These are phyloP conservation scores for Glaciozyma antarctica DNA, from an alignment of 768 basidiomycete genomes.

Conservation along the genomic window DNA sequence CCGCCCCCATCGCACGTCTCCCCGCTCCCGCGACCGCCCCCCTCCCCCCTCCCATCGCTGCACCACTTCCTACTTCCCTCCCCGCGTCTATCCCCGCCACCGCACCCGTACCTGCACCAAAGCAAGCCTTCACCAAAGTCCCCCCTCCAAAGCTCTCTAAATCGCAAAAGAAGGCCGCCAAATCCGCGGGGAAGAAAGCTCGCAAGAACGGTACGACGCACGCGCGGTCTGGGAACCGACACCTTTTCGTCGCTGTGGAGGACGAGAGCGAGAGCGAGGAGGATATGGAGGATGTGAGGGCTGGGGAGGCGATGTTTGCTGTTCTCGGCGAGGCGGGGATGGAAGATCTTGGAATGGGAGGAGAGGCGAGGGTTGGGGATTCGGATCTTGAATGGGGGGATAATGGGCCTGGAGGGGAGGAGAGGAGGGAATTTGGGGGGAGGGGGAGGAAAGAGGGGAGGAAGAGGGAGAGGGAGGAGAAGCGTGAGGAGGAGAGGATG, in stretches of 20 bases:
- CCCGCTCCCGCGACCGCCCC: not conserved
- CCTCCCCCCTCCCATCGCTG: not conserved
- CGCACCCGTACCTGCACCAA: not conserved
- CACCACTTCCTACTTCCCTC: not conserved
- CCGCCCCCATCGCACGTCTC: not conserved
- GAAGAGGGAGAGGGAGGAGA: slow-evolving; percentile 11
- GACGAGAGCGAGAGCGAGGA: slow-evolving; percentile 4
- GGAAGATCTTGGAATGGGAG: not conserved
- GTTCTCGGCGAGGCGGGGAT: slow-evolving; percentile 2
- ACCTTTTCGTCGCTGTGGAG: not conserved
- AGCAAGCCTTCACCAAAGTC: not conserved
- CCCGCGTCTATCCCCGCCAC: not conserved
- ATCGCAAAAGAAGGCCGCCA: slow-evolving; percentile 16
- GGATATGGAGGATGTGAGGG: not conserved
- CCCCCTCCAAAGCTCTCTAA: slow-evolving; percentile 4
- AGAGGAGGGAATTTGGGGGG: not conserved
- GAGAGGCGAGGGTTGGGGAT: slow-evolving; percentile 14
- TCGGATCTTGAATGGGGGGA: slow-evolving; percentile 30
- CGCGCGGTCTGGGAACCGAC: slow-evolving; percentile 17
- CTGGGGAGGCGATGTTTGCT: slow-evolving; percentile 7
- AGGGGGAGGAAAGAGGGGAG: not conserved
- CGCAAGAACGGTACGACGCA: slow-evolving; percentile 20
- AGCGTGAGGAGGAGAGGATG: slow-evolving; percentile 23
- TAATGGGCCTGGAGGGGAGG: not conserved
- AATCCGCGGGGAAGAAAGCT: slow-evolving; percentile 9